These are phyloP conservation scores for Oligophagozyma castellii DNA, from an alignment of 1,139 yeast genomes.

Conservation along the genomic window DNA sequence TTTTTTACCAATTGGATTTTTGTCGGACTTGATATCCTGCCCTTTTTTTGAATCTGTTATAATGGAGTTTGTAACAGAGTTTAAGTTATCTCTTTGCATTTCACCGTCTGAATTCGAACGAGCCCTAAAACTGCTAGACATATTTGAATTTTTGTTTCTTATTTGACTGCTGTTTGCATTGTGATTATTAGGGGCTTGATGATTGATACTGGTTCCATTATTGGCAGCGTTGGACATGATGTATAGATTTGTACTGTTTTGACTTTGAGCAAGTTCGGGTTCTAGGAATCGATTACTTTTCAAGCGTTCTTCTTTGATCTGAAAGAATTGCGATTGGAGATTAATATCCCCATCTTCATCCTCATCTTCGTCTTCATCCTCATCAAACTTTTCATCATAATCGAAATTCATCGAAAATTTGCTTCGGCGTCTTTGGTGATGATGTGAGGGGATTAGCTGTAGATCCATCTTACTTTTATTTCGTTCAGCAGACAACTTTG, in stretches of 20 bases:
- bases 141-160: not conserved
- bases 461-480: not conserved
- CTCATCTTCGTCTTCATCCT: conserved; percentile 23
- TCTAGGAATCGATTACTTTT: conserved; percentile 1
- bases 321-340: conserved; percentile 14
- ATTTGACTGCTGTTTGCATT: not conserved
- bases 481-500: not conserved
- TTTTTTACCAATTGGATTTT: not conserved
- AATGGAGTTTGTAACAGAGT: not conserved
- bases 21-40: not conserved
- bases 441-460: not conserved
- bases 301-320: conserved; percentile 6
- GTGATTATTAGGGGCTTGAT: not conserved
- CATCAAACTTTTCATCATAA: conserved; percentile 21
- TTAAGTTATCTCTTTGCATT: conserved; percentile 1
- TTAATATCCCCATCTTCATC: conserved; percentile 21
- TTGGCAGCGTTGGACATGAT: not conserved
- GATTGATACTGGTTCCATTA: not conserved
- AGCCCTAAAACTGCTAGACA: not conserved
- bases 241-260: conserved; percentile 1
- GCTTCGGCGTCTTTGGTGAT: conserved; percentile 4
- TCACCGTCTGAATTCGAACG: conserved; percentile 4
- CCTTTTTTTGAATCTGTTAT: not conserved
- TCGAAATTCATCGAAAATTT: conserved; percentile 19
- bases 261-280: conserved; percentile 1